Evolutionary conservation across 257 asterid species (phyloP).

Genomic region (Lycium barbarum): DNA sequence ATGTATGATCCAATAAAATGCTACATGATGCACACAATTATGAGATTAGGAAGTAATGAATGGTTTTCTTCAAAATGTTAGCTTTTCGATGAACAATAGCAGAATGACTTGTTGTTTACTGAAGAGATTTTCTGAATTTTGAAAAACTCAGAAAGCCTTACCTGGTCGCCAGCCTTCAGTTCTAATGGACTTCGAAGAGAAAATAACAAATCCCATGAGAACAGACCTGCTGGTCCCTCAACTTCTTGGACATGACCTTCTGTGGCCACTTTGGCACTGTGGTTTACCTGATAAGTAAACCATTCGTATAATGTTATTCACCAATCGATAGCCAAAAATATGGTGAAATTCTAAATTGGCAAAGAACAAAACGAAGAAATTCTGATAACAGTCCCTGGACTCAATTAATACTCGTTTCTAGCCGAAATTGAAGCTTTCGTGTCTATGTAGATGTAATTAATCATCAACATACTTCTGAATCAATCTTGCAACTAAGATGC

Average conservation of each 20-base stretch:
- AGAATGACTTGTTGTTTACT: conserved; percentile 1
- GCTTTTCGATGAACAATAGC: background rate
- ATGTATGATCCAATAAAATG: background rate
- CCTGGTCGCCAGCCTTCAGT: conserved; percentile 95
- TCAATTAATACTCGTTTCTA: background rate
- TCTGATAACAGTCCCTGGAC: background rate
- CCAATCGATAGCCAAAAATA: background rate
- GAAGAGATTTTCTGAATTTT: background rate
- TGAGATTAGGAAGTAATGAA: background rate
- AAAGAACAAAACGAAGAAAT: background rate
- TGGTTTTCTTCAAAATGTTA: background rate
- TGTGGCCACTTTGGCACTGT: conserved; percentile 72
- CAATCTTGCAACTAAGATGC: background rate
- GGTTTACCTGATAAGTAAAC: conserved; percentile 61
- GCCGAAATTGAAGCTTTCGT: background rate
- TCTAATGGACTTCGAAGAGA: conserved; percentile 78
- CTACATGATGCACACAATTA: background rate
- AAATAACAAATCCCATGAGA: conserved; percentile 87
- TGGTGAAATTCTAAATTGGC: background rate
- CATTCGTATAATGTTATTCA: background rate
- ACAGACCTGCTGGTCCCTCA: conserved; percentile 89
- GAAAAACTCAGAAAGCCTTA: conserved; percentile 36
- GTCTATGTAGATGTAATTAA: background rate
- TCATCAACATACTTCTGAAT: background rate
- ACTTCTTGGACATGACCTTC: conserved; percentile 95